Evolutionary conservation across 2,329 filamentous ascomycete genomes (phyloP), one percentile per base, ranked within the genome.

Genomic region (Apiospora rasikravindrae): DNA sequence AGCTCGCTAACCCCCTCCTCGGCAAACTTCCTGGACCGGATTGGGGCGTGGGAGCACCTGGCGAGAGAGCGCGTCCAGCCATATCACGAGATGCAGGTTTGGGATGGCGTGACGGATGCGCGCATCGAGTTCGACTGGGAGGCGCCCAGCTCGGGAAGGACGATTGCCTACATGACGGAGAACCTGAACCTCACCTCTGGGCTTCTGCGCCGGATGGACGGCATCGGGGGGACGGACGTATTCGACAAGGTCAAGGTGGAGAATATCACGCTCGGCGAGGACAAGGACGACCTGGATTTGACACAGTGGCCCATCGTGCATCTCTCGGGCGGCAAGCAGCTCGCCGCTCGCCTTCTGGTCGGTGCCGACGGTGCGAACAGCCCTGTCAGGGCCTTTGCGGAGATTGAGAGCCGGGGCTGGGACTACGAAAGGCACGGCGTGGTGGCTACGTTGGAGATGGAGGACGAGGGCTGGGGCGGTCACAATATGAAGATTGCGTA

Each of bases 31-130:
- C 88, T 98, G 74, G 88, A 94, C 79, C 86, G 88, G 5, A 96
- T 97, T 73, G 96, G 96, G 47, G 95, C 93, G 69, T 98, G 96
- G 96, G 80, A 87, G 8, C 91, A 97, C 79, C 85, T 98, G 73
- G 88, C 93, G 76, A 84, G 87, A 57, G 86, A 89, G 7, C 90
- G 96, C 44, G 90, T 96, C 45, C 95, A 98, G 84, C 89, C 91
- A 0, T 99, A 98, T 82, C 92, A 97, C 73, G 93, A 96, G 77
- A 99, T 99, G 96, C 93, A 98, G 81, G 96, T 98, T 44, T 99
- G 97, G 96, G 96, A 99, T 81, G 97, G 96, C 74, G 90, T 98
- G 71, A 94, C 93, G 53, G 95, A 91, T 73, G 94, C 95, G 47
- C 90, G 92, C 77, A 96, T 99, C 80, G 93, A 94, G 76, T 99